Conservation (phyloP, 805 yeast species). For the Tetrapisispora iriomotensis region DNA sequence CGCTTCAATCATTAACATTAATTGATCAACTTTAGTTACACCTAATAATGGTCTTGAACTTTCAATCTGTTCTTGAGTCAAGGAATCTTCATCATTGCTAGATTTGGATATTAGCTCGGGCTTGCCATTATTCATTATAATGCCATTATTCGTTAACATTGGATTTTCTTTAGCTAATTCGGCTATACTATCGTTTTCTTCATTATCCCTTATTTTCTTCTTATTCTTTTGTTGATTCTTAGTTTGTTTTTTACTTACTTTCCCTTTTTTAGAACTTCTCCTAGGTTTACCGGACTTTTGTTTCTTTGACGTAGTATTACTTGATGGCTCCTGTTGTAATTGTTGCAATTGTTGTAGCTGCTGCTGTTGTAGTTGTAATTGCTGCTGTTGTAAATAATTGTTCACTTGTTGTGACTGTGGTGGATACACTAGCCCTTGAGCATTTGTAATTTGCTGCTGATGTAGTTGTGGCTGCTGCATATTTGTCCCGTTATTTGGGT, state of each 20-base stretch:
- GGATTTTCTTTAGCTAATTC: neutral
- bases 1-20: conserved; percentile 87
- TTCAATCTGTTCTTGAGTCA: conserved; percentile 30
- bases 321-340: neutral
- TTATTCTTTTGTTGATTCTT: neutral
- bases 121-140: neutral
- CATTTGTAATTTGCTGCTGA: neutral
- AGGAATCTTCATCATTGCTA: neutral
- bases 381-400: neutral
- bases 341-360: neutral
- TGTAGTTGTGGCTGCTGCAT: neutral
- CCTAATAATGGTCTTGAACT: conserved; percentile 68
- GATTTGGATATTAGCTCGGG: neutral
- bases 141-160: neutral
- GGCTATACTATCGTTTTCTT: neutral
- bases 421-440: conserved; percentile 1
- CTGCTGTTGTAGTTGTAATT: neutral
- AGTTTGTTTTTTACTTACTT: no score
- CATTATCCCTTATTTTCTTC: no score
- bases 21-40: conserved; percentile 81
- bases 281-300: conserved; percentile 1
- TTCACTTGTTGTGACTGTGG: neutral
- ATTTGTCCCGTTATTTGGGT: no score
- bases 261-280: neutral
- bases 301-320: neutral